Evolutionary conservation across 345 rosid genomes (phyloP).

Genomic region (Dipteronia sinensis): DNA sequence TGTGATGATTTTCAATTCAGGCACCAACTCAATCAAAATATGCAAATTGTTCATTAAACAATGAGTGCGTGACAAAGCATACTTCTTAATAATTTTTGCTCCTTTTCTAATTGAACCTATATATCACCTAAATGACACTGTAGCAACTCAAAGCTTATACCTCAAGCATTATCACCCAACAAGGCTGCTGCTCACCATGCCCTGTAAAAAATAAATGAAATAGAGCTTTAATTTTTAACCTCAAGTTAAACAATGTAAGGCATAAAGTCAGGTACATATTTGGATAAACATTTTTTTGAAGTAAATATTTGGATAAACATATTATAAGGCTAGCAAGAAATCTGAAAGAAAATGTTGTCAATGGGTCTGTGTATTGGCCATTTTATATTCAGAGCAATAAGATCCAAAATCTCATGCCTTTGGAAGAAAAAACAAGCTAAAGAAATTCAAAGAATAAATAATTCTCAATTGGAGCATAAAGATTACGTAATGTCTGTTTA

Average conservation of each 20-base stretch:
- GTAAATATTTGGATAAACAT: conserved; percentile 8
- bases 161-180: conserved; percentile 98
- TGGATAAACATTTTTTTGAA: not conserved
- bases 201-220: conserved; percentile 44
- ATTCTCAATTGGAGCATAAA: not conserved
- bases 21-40: conserved; percentile 4
- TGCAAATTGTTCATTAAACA: not conserved
- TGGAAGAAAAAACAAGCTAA: not conserved
- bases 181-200: conserved; percentile 71
- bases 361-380: not conserved
- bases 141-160: conserved; percentile 37
- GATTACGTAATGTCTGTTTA: not conserved
- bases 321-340: conserved; percentile 19
- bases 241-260: conserved; percentile 18
- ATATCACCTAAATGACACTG: not conserved
- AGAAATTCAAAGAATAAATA: not conserved
- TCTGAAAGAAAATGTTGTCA: not conserved
- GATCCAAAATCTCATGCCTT: not conserved
- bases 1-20: conserved; percentile 9
- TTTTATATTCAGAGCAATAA: not conserved
- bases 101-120: conserved; percentile 11
- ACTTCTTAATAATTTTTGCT: conserved; percentile 3
- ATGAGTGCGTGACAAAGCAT: not conserved
- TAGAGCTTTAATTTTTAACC: conserved; percentile 20
- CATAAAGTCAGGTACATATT: conserved; percentile 5